Conservation (phyloP, 2,329 filamentous ascomycete genomes). For the Monilinia fructigena region DNA sequence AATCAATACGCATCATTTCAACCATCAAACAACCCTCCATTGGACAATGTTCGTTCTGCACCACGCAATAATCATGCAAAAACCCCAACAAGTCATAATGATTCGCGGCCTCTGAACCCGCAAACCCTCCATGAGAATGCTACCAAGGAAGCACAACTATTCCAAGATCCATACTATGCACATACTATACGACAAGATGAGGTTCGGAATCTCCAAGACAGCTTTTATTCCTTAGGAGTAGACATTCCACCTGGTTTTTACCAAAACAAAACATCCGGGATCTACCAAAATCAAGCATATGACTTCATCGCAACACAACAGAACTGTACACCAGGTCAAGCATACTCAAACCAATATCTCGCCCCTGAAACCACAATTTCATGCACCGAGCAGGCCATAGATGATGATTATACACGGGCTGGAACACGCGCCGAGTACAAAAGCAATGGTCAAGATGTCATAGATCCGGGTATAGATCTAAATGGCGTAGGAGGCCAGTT, state of each 20-base stretch:
- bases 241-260: slow-evolving; percentile 14
- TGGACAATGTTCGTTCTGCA: background rate
- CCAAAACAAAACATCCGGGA: background rate
- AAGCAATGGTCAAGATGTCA: background rate
- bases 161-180: background rate
- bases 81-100: background rate
- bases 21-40: background rate
- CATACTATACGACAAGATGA: background rate
- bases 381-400: background rate
- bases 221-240: slow-evolving; percentile 16
- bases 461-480: background rate
- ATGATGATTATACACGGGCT: background rate
- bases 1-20: background rate
- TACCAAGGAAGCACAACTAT: background rate
- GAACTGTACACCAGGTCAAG: background rate
- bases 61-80: background rate
- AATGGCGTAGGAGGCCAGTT: slow-evolving; percentile 13
- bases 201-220: background rate
- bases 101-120: background rate
- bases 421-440: background rate
- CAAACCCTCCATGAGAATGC: slow-evolving; percentile 6
- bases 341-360: slow-evolving; percentile 9
- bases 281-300: background rate
- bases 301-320: background rate
- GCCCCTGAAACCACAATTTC: background rate